Conservation (phyloP, 257 asterid genomes). For the Lithospermum erythrorhizon region DNA sequence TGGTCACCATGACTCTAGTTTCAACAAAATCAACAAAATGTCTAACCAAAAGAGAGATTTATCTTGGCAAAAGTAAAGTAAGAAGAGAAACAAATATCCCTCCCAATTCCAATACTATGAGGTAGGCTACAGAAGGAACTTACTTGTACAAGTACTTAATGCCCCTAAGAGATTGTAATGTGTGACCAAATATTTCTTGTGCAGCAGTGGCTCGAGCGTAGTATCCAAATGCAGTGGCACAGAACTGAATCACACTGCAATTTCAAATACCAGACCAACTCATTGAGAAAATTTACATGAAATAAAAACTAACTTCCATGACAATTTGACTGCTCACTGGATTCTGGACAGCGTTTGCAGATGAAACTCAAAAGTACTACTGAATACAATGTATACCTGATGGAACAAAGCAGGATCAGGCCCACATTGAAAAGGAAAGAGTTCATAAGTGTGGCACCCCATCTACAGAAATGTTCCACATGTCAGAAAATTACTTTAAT, state of each 20-base stretch:
- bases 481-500: constrained; percentile 12
- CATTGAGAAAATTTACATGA: not conserved
- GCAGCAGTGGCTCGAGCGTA: constrained; percentile 99
- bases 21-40: not conserved
- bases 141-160: constrained; percentile 93
- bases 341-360: not conserved
- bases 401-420: constrained; percentile 86
- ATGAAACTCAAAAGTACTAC: constrained; percentile 11
- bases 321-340: not conserved
- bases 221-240: constrained; percentile 93
- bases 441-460: constrained; percentile 96
- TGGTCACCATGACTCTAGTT: not conserved
- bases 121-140: constrained; percentile 13
- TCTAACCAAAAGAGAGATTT: not conserved
- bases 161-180: constrained; percentile 94
- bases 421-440: constrained; percentile 88
- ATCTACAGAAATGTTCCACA: constrained; percentile 31
- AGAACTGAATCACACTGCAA: constrained; percentile 97
- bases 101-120: too few relatives aligned
- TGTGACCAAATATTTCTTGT: constrained; percentile 98
- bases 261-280: constrained; percentile 7
- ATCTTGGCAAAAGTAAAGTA: not conserved
- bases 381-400: constrained; percentile 46
- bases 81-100: too few relatives aligned
- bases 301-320: not conserved